Evolutionary conservation across 345 rosid genomes (phyloP), one percentile per base, ranked within the genome.

Genomic region (Trapa bicornis): DNA sequence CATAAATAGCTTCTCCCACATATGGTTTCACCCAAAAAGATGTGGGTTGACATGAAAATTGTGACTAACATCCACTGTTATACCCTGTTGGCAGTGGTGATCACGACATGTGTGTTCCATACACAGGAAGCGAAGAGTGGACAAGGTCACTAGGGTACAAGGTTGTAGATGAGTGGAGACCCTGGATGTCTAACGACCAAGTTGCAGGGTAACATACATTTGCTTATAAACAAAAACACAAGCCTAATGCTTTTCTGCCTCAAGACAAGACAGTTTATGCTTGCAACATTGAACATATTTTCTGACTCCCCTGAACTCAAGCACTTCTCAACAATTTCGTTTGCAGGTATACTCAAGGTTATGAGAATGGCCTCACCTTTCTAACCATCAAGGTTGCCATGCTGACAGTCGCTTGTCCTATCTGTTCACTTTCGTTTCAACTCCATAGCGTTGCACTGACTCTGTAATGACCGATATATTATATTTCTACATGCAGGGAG

Each of bases 31-130:
- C 62, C 29, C 29, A 22, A 22, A 22, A 22, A 22, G 29, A 22
- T 22, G 29, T 22, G 29, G 29, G 29, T 22, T 22, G 29, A 22
- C 29, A 22, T 35, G 32, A 4, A 58, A 58, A 58, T 9, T 58
- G 2, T 11, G 15, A 58, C 37, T 58, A 5, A 33, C 13, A 32
- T 58, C 62, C 62, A 2, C 11, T 58, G 37, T 2, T 2, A 3
- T 58, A 29, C 38, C 38, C 1, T 73, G 35, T 64, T 64, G 66
- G 76, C 76, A 93, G 97, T 4, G 98, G 94, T 63, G 98, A 93
- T 83, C 97, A 93, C 64, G 97, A 88, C 72, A 84, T 93, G 97
- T 90, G 96, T 54, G 88, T 93, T 67, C 98, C 98, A 3, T 93
- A 74, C 77, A 90, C 98, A 0, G 96, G 98, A 2, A 87, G 86